Conservation (phyloP, 768 basidiomycete genomes). For the Pholiota conissans region DNA sequence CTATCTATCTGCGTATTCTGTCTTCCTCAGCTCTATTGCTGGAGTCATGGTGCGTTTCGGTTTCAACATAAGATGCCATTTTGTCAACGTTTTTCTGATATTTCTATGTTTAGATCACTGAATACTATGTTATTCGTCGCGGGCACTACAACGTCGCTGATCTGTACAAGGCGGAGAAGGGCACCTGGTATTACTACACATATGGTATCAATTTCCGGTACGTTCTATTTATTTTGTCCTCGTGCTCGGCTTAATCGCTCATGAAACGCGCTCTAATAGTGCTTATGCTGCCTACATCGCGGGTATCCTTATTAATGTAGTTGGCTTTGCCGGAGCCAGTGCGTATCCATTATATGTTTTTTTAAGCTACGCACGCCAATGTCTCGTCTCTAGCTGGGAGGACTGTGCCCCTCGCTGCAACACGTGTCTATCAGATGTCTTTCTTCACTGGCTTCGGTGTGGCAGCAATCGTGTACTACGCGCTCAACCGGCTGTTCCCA, state of each 20-base stretch:
- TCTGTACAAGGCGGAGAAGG: constrained; percentile 56
- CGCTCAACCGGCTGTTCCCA: constrained; percentile 61
- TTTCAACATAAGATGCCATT: background rate
- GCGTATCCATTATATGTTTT: constrained; percentile 23
- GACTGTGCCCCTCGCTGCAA: constrained; percentile 64
- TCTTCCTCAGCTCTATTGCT: constrained; percentile 79
- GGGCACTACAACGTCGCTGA: constrained; percentile 74
- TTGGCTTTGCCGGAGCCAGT: constrained; percentile 80
- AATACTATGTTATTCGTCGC: constrained; percentile 74
- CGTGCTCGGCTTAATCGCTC: background rate
- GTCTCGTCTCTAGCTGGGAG: constrained; percentile 43
- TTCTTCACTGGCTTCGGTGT: constrained; percentile 86
- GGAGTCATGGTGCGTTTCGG: constrained; percentile 65
- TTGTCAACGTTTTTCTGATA: background rate
- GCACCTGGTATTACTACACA: constrained; percentile 77
- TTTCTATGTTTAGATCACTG: constrained; percentile 52
- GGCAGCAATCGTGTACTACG: constrained; percentile 62
- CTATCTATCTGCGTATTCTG: constrained; percentile 81
- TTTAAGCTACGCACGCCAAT: background rate
- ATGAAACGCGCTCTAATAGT: constrained; percentile 24
- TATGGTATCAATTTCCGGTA: constrained; percentile 73
- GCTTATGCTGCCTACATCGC: constrained; percentile 68
- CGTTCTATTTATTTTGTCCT: constrained; percentile 11
- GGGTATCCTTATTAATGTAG: constrained; percentile 81
- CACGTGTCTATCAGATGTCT: constrained; percentile 72